Conservation (phyloP, 2,329 filamentous ascomycete species). For the Furcasterigmium sp. region DNA sequence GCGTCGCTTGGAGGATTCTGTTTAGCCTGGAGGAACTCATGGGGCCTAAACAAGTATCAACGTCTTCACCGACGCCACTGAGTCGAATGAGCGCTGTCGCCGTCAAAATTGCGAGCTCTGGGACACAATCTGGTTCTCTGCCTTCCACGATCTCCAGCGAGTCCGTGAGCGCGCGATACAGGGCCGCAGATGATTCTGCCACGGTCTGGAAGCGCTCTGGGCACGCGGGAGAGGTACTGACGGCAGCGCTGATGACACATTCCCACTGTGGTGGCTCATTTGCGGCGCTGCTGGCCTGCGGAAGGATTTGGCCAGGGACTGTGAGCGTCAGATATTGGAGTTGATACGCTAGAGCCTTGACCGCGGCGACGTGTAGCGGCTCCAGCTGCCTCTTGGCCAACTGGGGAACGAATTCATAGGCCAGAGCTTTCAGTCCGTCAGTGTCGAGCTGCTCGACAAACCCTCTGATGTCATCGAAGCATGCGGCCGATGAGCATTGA, state of each 20-base stretch:
- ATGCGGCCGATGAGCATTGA: constrained; percentile 29
- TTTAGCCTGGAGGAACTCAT: constrained; percentile 14
- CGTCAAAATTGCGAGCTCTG: constrained; percentile 28
- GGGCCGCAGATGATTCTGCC: constrained; percentile 7
- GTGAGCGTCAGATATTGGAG: constrained; percentile 35
- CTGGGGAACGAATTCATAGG: constrained; percentile 27
- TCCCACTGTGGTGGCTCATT: constrained; percentile 5
- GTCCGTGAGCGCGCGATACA: constrained; percentile 8
- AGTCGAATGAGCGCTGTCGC: constrained; percentile 27
- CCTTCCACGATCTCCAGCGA: background rate
- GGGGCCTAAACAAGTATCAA: constrained; percentile 6
- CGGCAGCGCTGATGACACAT: constrained; percentile 6
- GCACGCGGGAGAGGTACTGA: constrained; percentile 3
- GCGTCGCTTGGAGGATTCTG: constrained; percentile 40
- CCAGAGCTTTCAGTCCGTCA: constrained; percentile 32
- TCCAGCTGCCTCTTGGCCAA: constrained; percentile 22
- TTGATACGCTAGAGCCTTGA: constrained; percentile 32
- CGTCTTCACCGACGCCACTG: constrained; percentile 4
- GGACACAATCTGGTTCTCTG: constrained; percentile 9
- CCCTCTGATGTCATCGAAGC: constrained; percentile 41
- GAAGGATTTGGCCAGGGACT: background rate
- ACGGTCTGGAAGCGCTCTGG: constrained; percentile 4
- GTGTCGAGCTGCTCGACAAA: constrained; percentile 37
- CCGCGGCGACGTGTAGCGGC: constrained; percentile 15
- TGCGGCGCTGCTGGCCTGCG: constrained; percentile 11